Evolutionary conservation across 2,329 filamentous ascomycete genomes (phyloP), one percentile per base, ranked within the genome.

Genomic region (Boeremia lycopersici): DNA sequence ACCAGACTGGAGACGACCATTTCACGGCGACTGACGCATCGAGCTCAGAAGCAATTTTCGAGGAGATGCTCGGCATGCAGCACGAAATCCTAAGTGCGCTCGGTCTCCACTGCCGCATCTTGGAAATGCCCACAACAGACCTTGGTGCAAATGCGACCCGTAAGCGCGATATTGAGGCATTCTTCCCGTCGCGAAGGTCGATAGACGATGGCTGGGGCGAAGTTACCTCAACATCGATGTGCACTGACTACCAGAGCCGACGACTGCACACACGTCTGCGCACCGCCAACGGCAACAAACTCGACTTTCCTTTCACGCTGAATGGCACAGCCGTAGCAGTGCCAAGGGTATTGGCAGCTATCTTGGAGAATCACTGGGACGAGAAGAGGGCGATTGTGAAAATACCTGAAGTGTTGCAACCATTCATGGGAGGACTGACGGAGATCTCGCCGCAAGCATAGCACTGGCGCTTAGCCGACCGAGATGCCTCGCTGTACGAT

Each of bases 311-410:
- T 12, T 91, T 90, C 78, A 99, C 95, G 0, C 82, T 96, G 33
- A 99, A 99, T 72, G 96, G 93, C 0, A 99, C 95, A 1, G 95
- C 93, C 0, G 80, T 98, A 67, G 95, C 95, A 0, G 89, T 98
- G 33, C 95, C 95, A 3, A 83, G 95, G 47, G 89, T 99, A 11
- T 73, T 99, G 55, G 93, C 95, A 23, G 93, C 92, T 6, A 82
- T 99, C 45, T 72, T 99, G 61, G 95, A 99, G 80, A 91, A 93
- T 68, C 89, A 91, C 1, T 99, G 93, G 90, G 85, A 95, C 68
- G 88, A 92, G 68, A 70, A 79, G 23, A 81, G 81, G 17, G 81
- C 80, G 66, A 84, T 82, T 1, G 90, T 98, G 7, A 78, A 80
- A 1, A 84, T 99, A 6, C 95, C 95, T 0, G 85, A 91, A 75